These are phyloP conservation scores for Talaromyces sp. DNA, from an alignment of 2,329 filamentous ascomycete genomes.

Conservation along the genomic window DNA sequence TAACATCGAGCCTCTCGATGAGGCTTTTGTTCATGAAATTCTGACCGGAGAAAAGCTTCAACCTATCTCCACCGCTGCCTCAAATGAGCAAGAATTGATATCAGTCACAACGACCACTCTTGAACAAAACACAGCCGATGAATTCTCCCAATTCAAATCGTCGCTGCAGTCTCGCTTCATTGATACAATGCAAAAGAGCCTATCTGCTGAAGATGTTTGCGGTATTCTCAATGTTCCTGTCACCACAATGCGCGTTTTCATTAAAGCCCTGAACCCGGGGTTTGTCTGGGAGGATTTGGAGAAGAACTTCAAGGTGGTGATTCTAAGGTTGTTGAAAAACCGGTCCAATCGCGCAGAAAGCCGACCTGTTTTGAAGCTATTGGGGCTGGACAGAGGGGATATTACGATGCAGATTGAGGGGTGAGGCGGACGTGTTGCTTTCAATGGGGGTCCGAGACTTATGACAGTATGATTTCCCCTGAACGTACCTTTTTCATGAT, in stretches of 20 bases:
- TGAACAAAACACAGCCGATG: neutral
- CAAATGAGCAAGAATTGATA: neutral
- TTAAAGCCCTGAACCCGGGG: slow-evolving; percentile 1
- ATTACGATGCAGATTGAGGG: neutral
- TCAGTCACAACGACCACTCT: neutral
- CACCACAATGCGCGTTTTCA: slow-evolving; percentile 2
- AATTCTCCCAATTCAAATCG: neutral
- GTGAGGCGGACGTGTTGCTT: neutral
- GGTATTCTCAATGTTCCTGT: neutral
- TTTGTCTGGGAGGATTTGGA: slow-evolving; percentile 3
- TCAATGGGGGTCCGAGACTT: neutral
- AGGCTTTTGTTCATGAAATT: neutral
- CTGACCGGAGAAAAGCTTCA: neutral
- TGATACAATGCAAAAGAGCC: neutral
- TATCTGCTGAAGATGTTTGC: slow-evolving; percentile 2
- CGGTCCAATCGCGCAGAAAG: slow-evolving; percentile 4
- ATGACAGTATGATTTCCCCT: neutral
- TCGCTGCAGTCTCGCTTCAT: neutral
- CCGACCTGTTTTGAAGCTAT: slow-evolving; percentile 3
- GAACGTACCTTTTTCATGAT: too few species aligned
- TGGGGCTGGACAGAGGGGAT: neutral
- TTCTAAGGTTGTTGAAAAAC: slow-evolving; percentile 4
- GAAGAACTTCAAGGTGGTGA: slow-evolving; percentile 5
- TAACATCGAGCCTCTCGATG: slow-evolving; percentile 1
- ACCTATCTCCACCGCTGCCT: neutral